Base-by-base conservation (phyloP, 2,329 filamentous ascomycete species). In the Xylariaceae sp. region DNA sequence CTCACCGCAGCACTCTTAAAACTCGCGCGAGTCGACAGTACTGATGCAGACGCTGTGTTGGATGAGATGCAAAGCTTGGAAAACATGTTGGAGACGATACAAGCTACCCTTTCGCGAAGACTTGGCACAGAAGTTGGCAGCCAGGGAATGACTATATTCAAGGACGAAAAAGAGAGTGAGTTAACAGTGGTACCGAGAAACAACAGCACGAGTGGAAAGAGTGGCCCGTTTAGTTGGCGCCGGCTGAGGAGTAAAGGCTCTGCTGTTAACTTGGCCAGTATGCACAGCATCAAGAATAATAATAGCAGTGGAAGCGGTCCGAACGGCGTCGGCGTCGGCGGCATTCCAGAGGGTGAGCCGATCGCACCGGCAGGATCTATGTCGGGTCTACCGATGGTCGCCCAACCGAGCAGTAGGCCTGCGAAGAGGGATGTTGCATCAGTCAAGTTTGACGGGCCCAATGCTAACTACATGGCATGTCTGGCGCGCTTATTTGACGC, bases 61-160 rank as follows among this genome's bases (percentile, higher is more conserved):
- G 91, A 95, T 63, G 94, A 99, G 70, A 94, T 99, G 86, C 91
- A 97, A 68, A 80, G 84, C 2, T 77, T 99, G 4, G 94, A 99
- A 70, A 78, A 79, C 36, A 81, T 96, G 29, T 78, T 99, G 29
- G 92, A 97, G 66, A 88, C 92, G 68, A 88, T 92, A 0, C 92
- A 96, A 69, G 73, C 78, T 0, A 78, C 80, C 3, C 75, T 97
- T 40, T 75, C 82, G 5, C 92, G 95, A 68, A 95, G 91, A 66
- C 80, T 99, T 3, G 92, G 94, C n/a, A 89, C 80, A 65, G 94
- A 99, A 61, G 94, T 99, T 10, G 94, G 94, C 10, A 83, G 92
- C 2, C 85, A 92, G 54, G 83, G 86, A 5, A 54, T 68, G 68
- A 44, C 70, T 70, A 45, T 70, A 62, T 48, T 68, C 72, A 65